Percentiles rank a stretch among this genome's conserved stretches.
Evolutionary conservation across 1,139 yeast species (phyloP).

Genomic region (Blastobotrys aristatus): DNA sequence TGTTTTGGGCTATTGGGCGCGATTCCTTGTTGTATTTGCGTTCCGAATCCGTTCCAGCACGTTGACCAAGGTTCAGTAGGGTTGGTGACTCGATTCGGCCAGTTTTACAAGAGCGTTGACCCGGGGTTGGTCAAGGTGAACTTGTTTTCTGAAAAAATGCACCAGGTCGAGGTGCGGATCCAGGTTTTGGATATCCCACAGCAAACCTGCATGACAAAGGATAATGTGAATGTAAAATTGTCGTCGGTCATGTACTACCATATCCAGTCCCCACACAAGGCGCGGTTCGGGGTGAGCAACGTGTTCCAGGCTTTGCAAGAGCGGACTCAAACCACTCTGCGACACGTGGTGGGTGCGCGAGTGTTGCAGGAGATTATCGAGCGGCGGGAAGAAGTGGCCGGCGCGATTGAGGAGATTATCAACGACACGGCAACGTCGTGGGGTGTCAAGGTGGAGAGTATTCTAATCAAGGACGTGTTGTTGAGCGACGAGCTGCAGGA

Average conservation of each 20-base stretch:
- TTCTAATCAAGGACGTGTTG: slow-evolving; percentile 62
- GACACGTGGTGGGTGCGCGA: slow-evolving; percentile 69
- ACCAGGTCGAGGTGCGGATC: slow-evolving; percentile 51
- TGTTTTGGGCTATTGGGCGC: slow-evolving; percentile 52
- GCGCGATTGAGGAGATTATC: slow-evolving; percentile 57
- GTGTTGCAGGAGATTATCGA: slow-evolving; percentile 69
- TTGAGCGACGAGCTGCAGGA: slow-evolving; percentile 55
- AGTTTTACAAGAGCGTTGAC: slow-evolving; percentile 59
- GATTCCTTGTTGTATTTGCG: slow-evolving; percentile 55
- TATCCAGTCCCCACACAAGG: slow-evolving; percentile 64
- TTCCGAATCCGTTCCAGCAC: slow-evolving; percentile 54
- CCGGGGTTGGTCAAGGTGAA: slow-evolving; percentile 67
- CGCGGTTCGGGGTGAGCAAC: slow-evolving; percentile 53
- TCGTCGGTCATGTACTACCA: slow-evolving; percentile 68
- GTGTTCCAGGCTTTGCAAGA: slow-evolving; percentile 59
- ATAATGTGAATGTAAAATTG: slow-evolving; percentile 57
- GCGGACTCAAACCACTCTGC: slow-evolving; percentile 68
- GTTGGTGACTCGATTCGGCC: slow-evolving; percentile 63
- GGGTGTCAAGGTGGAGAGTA: slow-evolving; percentile 70
- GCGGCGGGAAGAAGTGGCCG: slow-evolving; percentile 69
- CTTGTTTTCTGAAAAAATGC: slow-evolving; percentile 56
- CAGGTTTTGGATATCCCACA: slow-evolving; percentile 63
- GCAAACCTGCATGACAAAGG: slow-evolving; percentile 64
- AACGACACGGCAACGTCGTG: slow-evolving; percentile 61
- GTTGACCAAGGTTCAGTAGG: slow-evolving; percentile 72